Base-by-base conservation (phyloP, 768 basidiomycete genomes). In the Coprinopsis strossmayeri region DNA sequence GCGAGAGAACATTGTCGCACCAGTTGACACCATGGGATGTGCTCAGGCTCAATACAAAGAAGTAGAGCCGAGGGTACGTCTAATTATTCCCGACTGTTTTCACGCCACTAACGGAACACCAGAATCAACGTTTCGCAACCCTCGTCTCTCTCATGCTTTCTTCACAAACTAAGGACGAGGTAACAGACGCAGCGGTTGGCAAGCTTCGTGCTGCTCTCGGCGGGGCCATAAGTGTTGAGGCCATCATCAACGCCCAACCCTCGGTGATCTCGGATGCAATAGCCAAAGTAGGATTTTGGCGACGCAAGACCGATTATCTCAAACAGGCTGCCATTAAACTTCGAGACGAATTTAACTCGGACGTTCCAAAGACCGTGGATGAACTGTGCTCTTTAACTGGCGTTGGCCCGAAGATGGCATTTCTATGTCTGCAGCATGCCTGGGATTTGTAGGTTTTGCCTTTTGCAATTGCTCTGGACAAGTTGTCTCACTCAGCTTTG, bases 331-430 rank as follows among this genome's bases (percentile, higher is more conserved):
- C 92, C 0, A 69, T 77, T 50, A 73, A 70, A 37, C 70, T 96
- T 9, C 69, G 73, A 15, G 84, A 90, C 49, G 74, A 84, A 0
- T 91, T 90, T 51, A 74, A 76, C 38, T 84, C 84, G 1, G 93
- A 97, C 52, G 84, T 98, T 0, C 95, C 95, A 0, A 82, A 86
- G 61, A 93, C 91, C 0, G 81, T 86, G 2, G 92, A 92, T 30
- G 90, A 89, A 34, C 70, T 99, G 7, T 90, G 91, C 55, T 85
- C 86, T 3, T 66, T 98, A 11, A 82, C 83, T 1, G 95, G 95
- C 0, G 93, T 97, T 0, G 95, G 95, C 0, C 95, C 93, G 0
- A 98, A 99, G 64, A 96, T 98, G 92, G 91, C 91, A 0, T 95
- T 90, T 65, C 63, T 96, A 28, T 70, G 82, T 1, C 71, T 95